Conservation (phyloP, 2,329 filamentous ascomycete species). For the Albophoma yamanashiensis region DNA sequence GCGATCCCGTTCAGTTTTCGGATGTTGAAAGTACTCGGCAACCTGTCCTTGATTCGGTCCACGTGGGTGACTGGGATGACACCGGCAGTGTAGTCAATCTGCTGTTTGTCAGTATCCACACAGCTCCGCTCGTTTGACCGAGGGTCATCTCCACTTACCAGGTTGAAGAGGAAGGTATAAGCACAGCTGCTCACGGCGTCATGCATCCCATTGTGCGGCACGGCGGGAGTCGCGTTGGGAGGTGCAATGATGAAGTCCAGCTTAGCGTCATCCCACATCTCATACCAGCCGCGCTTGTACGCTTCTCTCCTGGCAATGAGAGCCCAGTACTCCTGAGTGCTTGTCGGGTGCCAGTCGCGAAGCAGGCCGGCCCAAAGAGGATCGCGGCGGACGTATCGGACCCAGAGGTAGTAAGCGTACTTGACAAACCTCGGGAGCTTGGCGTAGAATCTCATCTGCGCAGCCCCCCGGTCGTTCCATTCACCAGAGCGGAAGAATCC, state of each 20-base stretch:
- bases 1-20: slow-evolving; percentile 68
- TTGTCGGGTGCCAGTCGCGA: slow-evolving; percentile 61
- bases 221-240: slow-evolving; percentile 83
- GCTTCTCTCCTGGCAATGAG: slow-evolving; percentile 66
- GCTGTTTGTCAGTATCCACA: slow-evolving; percentile 3
- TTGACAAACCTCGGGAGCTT: slow-evolving; percentile 62
- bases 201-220: slow-evolving; percentile 79
- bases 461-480: slow-evolving; percentile 67
- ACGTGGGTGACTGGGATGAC: slow-evolving; percentile 81
- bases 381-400: slow-evolving; percentile 73
- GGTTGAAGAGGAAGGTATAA: slow-evolving; percentile 88
- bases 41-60: slow-evolving; percentile 54
- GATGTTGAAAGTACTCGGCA: slow-evolving; percentile 50
- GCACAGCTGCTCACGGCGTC: slow-evolving; percentile 79
- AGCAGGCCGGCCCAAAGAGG: slow-evolving; percentile 69
- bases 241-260: slow-evolving; percentile 73
- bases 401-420: slow-evolving; percentile 81
- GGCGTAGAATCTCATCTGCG: slow-evolving; percentile 65
- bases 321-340: slow-evolving; percentile 70
- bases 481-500: slow-evolving; percentile 69
- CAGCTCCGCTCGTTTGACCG: not conserved
- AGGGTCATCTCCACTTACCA: slow-evolving; percentile 39
- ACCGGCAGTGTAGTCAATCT: slow-evolving; percentile 79
- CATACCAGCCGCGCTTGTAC: slow-evolving; percentile 69
- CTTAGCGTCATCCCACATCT: slow-evolving; percentile 68